Evolutionary conservation across 257 asterid species (phyloP), one percentile per base, ranked within the genome.

Genomic region (Fraxinus pennsylvanica): DNA sequence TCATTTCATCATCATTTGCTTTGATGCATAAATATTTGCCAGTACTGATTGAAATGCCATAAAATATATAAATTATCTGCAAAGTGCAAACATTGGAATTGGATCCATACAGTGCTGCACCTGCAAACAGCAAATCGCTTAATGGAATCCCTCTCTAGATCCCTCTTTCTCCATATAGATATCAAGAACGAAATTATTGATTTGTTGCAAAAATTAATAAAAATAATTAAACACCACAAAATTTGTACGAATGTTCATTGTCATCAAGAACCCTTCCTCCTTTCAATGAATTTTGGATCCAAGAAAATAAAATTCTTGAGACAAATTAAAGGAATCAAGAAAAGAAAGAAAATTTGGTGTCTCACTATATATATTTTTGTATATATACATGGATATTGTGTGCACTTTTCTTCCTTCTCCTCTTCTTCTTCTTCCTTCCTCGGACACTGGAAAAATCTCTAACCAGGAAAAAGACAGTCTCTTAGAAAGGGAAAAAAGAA

Each of bases 381-480:
- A 2, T 72, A 41, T 72, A 9, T 72, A 43, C 75, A 72, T 8
- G 71, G 33, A 79, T 33, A 45, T 39, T 59, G 43, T 71, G 77
- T 75, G 68, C 29, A 41, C 52, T 57, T 25, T 47, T 73, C 39
- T 66, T 76, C 39, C 8, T 45, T 78, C 84, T 83, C 84, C 59
- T 81, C 87, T 80, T 80, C 83, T 82, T 81, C 86, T 71, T 81
- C 81, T 25, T 25, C 27, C 85, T 74, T 81, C 78, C 91, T 86
- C 88, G 94, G 97, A 92, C 85, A 93, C 97, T 70, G 86, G 80
- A 22, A 87, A 82, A 85, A 59, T 68, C 82, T 66, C 67, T 79
- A 71, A 69, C 72, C 41, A 5, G 65, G 81, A 82, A 78, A 74
- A 29, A 75, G 32, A 79, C 89, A 27, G 87, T 91, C 94, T 74